A percentile compares a stretch with the other conserved stretches of the same genome.
phyloP scores from a whole-genome alignment of 441 rosid genomes.

The Hura crepitans region DNA sequence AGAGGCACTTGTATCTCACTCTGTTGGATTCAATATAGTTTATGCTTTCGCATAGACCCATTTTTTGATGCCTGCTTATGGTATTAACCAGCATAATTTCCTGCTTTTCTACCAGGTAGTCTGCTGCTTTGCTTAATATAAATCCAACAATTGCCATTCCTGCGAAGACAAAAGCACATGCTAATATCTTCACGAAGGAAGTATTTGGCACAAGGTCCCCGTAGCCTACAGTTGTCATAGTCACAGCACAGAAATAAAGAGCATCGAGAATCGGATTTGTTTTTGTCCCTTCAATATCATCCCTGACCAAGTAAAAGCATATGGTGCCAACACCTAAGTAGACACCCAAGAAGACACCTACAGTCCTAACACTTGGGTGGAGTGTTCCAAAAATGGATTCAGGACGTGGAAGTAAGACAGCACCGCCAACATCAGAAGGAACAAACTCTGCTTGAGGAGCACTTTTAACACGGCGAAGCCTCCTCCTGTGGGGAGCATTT shows the following conservation, averaged over 20 bases:
- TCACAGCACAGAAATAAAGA: constrained; percentile 57
- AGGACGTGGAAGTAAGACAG: constrained; percentile 25
- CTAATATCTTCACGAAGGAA: constrained; percentile 46
- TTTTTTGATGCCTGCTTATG: constrained; percentile 36
- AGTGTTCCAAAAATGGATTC: constrained; percentile 32
- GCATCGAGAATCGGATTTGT: constrained; percentile 58
- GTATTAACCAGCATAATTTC: constrained; percentile 58
- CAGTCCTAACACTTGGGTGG: constrained; percentile 38
- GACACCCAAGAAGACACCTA: constrained; percentile 38
- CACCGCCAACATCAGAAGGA: constrained; percentile 24
- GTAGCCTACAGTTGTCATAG: constrained; percentile 85
- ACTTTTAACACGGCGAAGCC: constrained; percentile 57
- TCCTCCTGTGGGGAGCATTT: constrained; percentile 34
- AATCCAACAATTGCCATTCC: constrained; percentile 66
- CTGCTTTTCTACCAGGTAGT: constrained; percentile 72
- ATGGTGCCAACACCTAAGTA: constrained; percentile 51
- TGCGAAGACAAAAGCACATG: constrained; percentile 61
- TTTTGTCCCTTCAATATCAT: constrained; percentile 59
- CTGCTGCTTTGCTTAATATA: constrained; percentile 59
- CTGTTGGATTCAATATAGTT: constrained; percentile 50
- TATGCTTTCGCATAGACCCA: constrained; percentile 36
- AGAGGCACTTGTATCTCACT: constrained; percentile 47
- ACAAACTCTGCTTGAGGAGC: constrained; percentile 50
- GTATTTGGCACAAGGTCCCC: constrained; percentile 78
- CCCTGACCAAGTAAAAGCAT: constrained; percentile 43